Base-by-base conservation (phyloP, 345 rosid genomes). In the Nephelium lappaceum region DNA sequence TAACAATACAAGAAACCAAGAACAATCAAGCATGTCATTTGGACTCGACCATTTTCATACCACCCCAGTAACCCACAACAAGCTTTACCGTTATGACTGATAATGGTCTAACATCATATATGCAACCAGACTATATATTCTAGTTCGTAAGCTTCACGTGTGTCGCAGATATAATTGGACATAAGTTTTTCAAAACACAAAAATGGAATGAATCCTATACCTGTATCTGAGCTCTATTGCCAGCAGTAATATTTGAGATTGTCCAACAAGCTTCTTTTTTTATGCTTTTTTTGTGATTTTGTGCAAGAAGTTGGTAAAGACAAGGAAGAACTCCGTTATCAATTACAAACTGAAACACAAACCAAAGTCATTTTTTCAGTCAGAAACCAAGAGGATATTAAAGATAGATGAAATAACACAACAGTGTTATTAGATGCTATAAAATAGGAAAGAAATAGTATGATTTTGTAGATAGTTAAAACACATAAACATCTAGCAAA, bases 181-280 rank as follows among this genome's bases (percentile, higher is more conserved):
- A 47, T 47, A 62, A 41, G 15, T 75, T 67, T n/a, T 72, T 53
- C 41, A 63, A 58, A 64, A 43, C 38, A 43, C 55, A 43, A 27
- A 58, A 73, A 23, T 3, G 38, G 25, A 73, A 72, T 11, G 18
- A 72, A 72, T 5, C 18, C 38, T 67, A 63, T 82, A 93, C 98
- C 98, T 93, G 95, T 81, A 93, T 92, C 81, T 93, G 98, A 82
- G 74, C 58, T 85, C 71, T 86, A 80, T 90, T 93, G 57, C 96
- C 96, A 67, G 98, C 98, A 72, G 96, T 91, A 67, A 93, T 90
- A 88, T 93, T 93, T 38, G 98, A 93, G 81, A 93, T 87, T n/a
- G 95, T 93, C 97, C 97, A 90, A 80, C 97, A 91, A 55, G 97
- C 97, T 85, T 91, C 97, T 53, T 93, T 93, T 84, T 93, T 93